phyloP scores from a whole-genome alignment of 305 asterid species.

The Plantago coronopus region DNA sequence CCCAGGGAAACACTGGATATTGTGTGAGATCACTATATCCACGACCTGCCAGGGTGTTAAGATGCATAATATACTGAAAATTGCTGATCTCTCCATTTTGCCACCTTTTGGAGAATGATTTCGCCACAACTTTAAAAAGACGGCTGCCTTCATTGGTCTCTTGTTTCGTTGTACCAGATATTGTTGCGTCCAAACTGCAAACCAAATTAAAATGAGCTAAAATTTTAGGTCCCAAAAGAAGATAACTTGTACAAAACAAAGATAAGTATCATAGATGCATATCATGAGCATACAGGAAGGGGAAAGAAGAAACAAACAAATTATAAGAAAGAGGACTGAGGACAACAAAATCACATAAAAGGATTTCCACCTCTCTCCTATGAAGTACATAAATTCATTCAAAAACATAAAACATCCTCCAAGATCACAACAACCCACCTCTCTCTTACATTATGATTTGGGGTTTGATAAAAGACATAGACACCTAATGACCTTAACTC shows the following conservation, averaged over 20 bases:
- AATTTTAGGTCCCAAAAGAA: conserved; percentile 16
- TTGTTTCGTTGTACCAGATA: conserved; percentile 86
- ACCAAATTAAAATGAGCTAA: conserved; percentile 18
- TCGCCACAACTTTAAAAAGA: conserved; percentile 90
- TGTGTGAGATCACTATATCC: conserved; percentile 99
- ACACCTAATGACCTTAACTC: too few species aligned
- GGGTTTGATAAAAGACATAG: too few species aligned
- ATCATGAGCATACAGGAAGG: not conserved
- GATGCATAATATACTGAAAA: conserved; percentile 98
- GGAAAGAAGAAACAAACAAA: not conserved
- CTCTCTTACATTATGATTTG: too few species aligned
- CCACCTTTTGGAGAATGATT: conserved; percentile 98
- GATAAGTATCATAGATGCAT: not conserved
- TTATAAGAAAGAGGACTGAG: not conserved
- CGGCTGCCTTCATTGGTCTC: conserved; percentile 96
- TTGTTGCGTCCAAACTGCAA: conserved; percentile 90
- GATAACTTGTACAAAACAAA: conserved; percentile 2
- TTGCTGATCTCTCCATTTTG: conserved; percentile 99
- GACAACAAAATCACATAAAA: not conserved
- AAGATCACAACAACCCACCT: not conserved
- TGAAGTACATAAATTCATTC: not conserved
- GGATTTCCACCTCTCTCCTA: not conserved
- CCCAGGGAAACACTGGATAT: conserved; percentile 99
- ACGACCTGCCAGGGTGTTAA: conserved; percentile 98
- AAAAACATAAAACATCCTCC: too few species aligned